Percentiles rank a stretch among this genome's conserved stretches.
Conservation (phyloP, 805 yeast genomes). For the Candida ponderosae region DNA sequence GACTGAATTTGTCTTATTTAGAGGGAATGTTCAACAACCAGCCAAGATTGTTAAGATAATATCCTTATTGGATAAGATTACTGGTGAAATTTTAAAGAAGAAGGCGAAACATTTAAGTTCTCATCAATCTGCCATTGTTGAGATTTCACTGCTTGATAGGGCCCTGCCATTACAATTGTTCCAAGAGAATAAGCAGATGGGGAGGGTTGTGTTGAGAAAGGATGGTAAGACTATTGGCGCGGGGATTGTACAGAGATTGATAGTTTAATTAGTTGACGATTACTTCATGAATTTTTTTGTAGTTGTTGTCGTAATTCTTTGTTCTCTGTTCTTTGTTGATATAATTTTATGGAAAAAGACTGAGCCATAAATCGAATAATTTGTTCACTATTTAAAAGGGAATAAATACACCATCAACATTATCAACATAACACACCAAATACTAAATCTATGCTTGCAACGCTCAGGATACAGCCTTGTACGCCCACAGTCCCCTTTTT, state of each 20-base stretch:
- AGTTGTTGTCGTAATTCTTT: too few species aligned
- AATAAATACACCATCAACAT: too few species aligned
- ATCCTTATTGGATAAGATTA: conserved; percentile 85
- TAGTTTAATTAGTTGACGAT: too few species aligned
- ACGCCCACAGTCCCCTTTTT: too few species aligned
- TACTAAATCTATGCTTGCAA: too few species aligned
- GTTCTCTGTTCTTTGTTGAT: too few species aligned
- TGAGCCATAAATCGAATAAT: too few species aligned
- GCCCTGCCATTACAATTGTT: conserved; percentile 94
- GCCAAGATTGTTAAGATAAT: conserved; percentile 76
- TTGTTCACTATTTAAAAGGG: too few species aligned
- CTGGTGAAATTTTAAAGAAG: conserved; percentile 87
- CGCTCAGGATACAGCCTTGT: too few species aligned
- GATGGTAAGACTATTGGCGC: conserved; percentile 99
- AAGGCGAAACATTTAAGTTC: conserved; percentile 90
- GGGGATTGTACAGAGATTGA: conserved; percentile 79
- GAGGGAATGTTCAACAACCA: conserved; percentile 92
- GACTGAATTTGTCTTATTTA: conserved; percentile 86
- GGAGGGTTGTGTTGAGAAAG: conserved; percentile 98
- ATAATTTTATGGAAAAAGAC: too few species aligned
- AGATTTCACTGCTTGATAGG: conserved; percentile 71
- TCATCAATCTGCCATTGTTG: conserved; percentile 94
- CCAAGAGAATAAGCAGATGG: conserved; percentile 93
- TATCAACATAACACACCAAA: too few species aligned
- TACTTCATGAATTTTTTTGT: too few species aligned